Conservation (phyloP, 2,329 filamentous ascomycete species). For the Blastomyces parvus region DNA sequence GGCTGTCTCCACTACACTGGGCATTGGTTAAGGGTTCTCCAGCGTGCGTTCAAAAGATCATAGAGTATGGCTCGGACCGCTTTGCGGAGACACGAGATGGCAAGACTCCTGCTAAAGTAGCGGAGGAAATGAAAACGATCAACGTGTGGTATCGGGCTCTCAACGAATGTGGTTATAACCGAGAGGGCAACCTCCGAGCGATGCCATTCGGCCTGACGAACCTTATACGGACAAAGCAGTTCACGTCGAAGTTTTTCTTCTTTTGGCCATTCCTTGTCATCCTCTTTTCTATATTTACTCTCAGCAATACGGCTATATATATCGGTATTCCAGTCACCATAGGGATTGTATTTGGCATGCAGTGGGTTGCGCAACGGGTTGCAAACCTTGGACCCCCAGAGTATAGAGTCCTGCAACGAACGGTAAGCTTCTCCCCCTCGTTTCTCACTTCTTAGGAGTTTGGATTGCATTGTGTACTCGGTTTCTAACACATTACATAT, state of each 20-base stretch:
- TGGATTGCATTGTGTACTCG: neutral
- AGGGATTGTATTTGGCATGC: slow-evolving; percentile 55
- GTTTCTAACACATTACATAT: slow-evolving; percentile 15
- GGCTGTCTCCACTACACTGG: slow-evolving; percentile 94
- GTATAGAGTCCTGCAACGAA: slow-evolving; percentile 84
- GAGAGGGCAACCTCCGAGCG: slow-evolving; percentile 61
- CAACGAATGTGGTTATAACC: slow-evolving; percentile 71
- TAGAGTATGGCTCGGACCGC: slow-evolving; percentile 91
- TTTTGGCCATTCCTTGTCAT: slow-evolving; percentile 75
- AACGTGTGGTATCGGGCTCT: slow-evolving; percentile 75
- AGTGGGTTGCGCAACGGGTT: slow-evolving; percentile 67
- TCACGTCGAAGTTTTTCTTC: slow-evolving; percentile 81
- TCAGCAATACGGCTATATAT: slow-evolving; percentile 66
- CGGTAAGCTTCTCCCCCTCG: slow-evolving; percentile 45
- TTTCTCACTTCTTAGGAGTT: slow-evolving; percentile 6
- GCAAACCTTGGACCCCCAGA: slow-evolving; percentile 75
- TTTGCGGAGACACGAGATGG: slow-evolving; percentile 83
- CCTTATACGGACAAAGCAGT: slow-evolving; percentile 63
- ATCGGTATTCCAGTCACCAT: slow-evolving; percentile 64
- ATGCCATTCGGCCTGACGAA: slow-evolving; percentile 65
- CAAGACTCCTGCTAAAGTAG: slow-evolving; percentile 80
- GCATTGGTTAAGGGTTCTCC: slow-evolving; percentile 87
- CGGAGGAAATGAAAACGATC: slow-evolving; percentile 79
- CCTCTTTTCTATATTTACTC: slow-evolving; percentile 58
- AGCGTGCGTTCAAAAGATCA: slow-evolving; percentile 80